These are phyloP conservation scores for Auricularia cornea DNA, from an alignment of 768 basidiomycete genomes.

Conservation along the genomic window DNA sequence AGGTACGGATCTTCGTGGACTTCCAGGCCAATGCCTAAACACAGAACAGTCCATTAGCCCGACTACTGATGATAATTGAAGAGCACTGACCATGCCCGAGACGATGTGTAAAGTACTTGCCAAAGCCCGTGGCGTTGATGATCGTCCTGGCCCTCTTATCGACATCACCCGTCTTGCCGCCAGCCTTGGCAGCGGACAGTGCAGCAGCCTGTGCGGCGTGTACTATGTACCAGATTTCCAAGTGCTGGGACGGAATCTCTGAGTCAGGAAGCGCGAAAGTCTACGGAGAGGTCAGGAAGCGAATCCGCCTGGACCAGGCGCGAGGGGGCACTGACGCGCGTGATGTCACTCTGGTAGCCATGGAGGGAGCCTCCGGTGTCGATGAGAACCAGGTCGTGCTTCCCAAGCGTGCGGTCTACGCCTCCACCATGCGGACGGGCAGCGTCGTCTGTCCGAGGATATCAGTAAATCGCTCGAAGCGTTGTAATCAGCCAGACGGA, in stretches of 20 bases:
- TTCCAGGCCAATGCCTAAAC: slow-evolving; percentile 72
- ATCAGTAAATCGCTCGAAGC: background rate
- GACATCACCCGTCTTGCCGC: slow-evolving; percentile 42
- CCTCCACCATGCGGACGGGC: slow-evolving; percentile 80
- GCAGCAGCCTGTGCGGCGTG: slow-evolving; percentile 55
- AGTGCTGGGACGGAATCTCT: slow-evolving; percentile 43
- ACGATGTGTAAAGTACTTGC: slow-evolving; percentile 67
- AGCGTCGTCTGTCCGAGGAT: slow-evolving; percentile 56
- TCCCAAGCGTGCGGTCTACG: slow-evolving; percentile 50
- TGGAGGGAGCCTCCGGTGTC: slow-evolving; percentile 65
- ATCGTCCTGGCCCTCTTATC: slow-evolving; percentile 54
- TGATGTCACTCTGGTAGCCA: slow-evolving; percentile 73
- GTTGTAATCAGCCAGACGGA: slow-evolving; percentile 8
- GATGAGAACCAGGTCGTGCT: slow-evolving; percentile 61
- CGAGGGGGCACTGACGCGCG: slow-evolving; percentile 42
- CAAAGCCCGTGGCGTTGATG: slow-evolving; percentile 37
- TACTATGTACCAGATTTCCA: slow-evolving; percentile 57
- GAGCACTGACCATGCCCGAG: slow-evolving; percentile 64
- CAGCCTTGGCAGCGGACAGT: slow-evolving; percentile 36
- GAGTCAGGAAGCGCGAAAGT: slow-evolving; percentile 60
- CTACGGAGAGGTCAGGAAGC: slow-evolving; percentile 20
- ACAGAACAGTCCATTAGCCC: too few species aligned
- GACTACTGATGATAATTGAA: too few species aligned
- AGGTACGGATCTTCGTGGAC: slow-evolving; percentile 78
- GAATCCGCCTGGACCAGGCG: background rate